phyloP scores from a whole-genome alignment of 2,329 filamentous ascomycete species.

The Colletotrichum eremochloae region DNA sequence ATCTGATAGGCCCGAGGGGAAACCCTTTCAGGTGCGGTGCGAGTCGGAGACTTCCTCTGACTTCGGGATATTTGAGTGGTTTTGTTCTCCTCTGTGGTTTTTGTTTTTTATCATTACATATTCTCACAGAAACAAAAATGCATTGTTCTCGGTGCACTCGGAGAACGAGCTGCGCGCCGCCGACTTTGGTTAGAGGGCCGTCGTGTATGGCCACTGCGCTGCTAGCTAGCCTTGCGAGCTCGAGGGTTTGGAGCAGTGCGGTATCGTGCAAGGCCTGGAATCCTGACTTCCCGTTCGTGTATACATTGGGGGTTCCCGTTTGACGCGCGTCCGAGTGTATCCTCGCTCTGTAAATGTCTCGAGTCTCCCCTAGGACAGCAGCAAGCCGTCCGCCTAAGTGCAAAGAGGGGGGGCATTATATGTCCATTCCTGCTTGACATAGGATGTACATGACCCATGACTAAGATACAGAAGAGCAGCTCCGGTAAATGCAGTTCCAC shows the following conservation, averaged over 20 bases:
- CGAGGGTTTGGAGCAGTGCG: neutral
- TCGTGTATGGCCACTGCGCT: neutral
- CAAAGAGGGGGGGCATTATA: neutral
- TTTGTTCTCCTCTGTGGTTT: neutral
- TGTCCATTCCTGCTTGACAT: neutral
- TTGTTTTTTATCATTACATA: neutral
- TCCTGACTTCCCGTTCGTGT: neutral
- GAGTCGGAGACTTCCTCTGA: neutral
- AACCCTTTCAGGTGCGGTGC: neutral
- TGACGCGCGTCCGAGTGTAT: neutral
- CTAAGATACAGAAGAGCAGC: slow-evolving; percentile 3
- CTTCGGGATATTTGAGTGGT: neutral
- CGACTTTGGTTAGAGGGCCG: neutral
- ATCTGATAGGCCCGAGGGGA: slow-evolving; percentile 35
- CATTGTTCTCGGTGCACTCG: neutral
- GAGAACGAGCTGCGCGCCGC: neutral
- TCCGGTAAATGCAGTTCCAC: slow-evolving; percentile 2
- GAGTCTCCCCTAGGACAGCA: neutral
- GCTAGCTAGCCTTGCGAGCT: neutral
- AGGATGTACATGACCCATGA: neutral
- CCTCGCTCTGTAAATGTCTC: neutral
- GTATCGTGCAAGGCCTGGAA: neutral
- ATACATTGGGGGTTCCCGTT: neutral
- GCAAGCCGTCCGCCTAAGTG: neutral
- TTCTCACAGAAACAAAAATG: neutral